phyloP scores from a whole-genome alignment of 2,329 filamentous ascomycete genomes.

The Phaeosphaeria sp. region DNA sequence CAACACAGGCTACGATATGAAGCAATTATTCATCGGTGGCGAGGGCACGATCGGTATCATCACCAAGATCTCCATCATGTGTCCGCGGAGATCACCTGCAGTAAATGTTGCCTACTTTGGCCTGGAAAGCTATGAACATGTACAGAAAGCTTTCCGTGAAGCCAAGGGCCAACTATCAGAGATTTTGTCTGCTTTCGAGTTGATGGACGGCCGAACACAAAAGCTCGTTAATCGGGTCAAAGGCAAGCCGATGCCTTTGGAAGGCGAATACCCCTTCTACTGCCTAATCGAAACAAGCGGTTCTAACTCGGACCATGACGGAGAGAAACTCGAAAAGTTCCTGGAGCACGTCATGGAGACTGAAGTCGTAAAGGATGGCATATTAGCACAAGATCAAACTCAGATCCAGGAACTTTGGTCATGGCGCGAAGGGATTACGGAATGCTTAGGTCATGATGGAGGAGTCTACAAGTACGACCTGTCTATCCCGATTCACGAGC shows the following conservation, averaged over 20 bases:
- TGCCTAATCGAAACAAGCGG: constrained; percentile 96
- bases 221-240: constrained; percentile 67
- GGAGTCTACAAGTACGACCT: constrained; percentile 99
- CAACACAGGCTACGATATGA: constrained; percentile 97
- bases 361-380: constrained; percentile 86
- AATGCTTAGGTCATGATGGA: constrained; percentile 86
- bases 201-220: constrained; percentile 91
- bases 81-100: constrained; percentile 83
- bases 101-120: constrained; percentile 96
- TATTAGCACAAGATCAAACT: constrained; percentile 91
- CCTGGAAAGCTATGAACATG: constrained; percentile 87
- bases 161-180: constrained; percentile 91
- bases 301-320: constrained; percentile 91
- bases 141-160: constrained; percentile 82
- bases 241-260: constrained; percentile 79
- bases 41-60: constrained; percentile 96
- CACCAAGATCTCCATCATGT: constrained; percentile 87
- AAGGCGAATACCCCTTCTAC: constrained; percentile 89
- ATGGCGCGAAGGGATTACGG: constrained; percentile 92
- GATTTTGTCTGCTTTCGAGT: constrained; percentile 95
- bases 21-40: constrained; percentile 94
- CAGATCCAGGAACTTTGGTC: constrained; percentile 86
- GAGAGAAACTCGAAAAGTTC: constrained; percentile 86
- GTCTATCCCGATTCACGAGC: constrained; percentile 85
- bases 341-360: constrained; percentile 90